Percentiles rank a stretch among this genome's conserved stretches.
Evolutionary conservation across 2,329 filamentous ascomycete genomes (phyloP).

Genomic region (Nemania bipapillata): DNA sequence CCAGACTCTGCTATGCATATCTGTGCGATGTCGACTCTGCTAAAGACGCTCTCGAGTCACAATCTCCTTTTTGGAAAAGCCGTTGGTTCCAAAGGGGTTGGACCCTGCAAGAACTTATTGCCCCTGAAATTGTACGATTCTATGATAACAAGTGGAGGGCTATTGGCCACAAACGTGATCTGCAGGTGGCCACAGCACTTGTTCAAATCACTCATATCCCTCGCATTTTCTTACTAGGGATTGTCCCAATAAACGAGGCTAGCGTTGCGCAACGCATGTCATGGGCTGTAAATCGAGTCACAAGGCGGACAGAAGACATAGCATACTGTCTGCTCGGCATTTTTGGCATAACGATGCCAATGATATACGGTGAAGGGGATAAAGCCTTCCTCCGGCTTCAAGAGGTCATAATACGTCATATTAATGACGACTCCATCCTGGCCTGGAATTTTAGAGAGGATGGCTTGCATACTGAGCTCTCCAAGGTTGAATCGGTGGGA

Average conservation of each 20-base stretch:
- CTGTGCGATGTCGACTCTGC: constrained; percentile 6
- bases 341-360: constrained; percentile 25
- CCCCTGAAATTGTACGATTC: background rate
- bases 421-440: constrained; percentile 18
- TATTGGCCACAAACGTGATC: constrained; percentile 6
- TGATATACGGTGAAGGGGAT: constrained; percentile 29
- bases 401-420: constrained; percentile 10
- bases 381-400: constrained; percentile 23
- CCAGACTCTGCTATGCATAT: constrained; percentile 24
- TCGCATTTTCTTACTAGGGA: constrained; percentile 5
- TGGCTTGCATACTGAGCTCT: background rate
- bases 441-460: constrained; percentile 15
- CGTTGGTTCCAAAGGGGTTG: constrained; percentile 26
- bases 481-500: background rate
- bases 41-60: background rate
- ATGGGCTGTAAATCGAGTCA: constrained; percentile 15
- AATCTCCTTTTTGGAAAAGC: constrained; percentile 13
- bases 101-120: constrained; percentile 30
- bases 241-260: background rate
- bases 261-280: constrained; percentile 33
- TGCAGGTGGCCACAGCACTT: background rate
- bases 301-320: constrained; percentile 22
- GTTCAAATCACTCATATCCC: constrained; percentile 13
- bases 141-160: background rate
- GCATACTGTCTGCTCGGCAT: constrained; percentile 26